Conservation (phyloP, 306 rosid species). For the Acacia crassicarpa region DNA sequence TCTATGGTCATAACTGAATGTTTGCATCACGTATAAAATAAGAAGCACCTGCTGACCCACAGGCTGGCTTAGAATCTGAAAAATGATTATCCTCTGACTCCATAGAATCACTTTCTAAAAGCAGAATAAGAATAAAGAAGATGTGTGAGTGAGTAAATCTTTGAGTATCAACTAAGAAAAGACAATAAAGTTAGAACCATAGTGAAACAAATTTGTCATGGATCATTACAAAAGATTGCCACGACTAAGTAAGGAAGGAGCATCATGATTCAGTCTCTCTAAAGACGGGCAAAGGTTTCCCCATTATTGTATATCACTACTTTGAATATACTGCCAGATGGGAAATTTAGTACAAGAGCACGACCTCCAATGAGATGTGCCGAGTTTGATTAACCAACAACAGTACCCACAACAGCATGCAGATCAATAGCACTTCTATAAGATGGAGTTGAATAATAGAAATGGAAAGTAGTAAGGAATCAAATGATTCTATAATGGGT, state of each 20-base stretch:
- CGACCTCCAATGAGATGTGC: not conserved
- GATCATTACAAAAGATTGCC: conserved; percentile 4
- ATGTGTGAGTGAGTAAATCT: not conserved
- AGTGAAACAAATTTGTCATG: conserved; percentile 12
- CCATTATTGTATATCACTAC: not conserved
- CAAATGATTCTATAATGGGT: not conserved
- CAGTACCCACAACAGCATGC: not conserved
- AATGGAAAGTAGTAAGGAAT: not conserved
- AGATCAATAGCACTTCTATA: conserved; percentile 3
- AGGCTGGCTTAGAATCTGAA: conserved; percentile 40
- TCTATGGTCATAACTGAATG: conserved; percentile 1
- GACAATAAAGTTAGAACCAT: not conserved
- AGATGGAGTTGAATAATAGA: conserved; percentile 6
- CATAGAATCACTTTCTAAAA: conserved; percentile 47
- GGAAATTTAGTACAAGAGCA: not conserved
- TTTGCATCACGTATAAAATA: conserved; percentile 8
- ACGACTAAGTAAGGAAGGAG: not conserved
- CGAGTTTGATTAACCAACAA: not conserved
- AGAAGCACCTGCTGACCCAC: conserved; percentile 40
- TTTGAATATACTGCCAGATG: not conserved
- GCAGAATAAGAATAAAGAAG: conserved; percentile 8
- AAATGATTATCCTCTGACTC: conserved; percentile 38
- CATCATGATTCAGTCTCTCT: not conserved
- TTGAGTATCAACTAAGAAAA: not conserved
- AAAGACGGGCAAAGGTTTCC: not conserved